These are phyloP conservation scores for Sclerotinia nivalis DNA, from an alignment of 2,329 filamentous ascomycete species.

Conservation along the genomic window DNA sequence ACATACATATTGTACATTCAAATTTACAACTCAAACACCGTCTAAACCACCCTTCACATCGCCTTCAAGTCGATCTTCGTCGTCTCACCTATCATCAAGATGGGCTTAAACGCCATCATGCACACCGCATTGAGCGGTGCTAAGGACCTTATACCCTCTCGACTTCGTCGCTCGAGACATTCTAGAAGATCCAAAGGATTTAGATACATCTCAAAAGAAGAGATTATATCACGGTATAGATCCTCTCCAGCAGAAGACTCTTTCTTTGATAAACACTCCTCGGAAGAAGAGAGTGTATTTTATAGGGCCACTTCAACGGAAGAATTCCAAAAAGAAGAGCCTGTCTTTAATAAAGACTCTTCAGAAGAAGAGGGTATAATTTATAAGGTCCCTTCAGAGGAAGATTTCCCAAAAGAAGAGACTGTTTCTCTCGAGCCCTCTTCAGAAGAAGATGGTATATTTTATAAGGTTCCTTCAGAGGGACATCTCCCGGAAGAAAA, in stretches of 20 bases:
- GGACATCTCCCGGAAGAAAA: background rate
- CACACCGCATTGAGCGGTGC: background rate
- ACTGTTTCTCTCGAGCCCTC: background rate
- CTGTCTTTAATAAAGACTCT: background rate
- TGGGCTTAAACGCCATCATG: background rate
- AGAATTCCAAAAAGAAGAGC: background rate
- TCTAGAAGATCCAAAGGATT: background rate
- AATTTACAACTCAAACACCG: background rate
- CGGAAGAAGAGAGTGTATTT: background rate
- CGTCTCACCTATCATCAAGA: background rate
- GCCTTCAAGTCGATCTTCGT: background rate
- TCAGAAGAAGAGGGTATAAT: background rate
- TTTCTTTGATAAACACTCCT: background rate
- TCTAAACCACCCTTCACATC: background rate
- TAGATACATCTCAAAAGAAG: background rate
- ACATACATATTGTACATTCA: background rate
- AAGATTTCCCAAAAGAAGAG: background rate
- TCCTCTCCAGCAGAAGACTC: too few species aligned
- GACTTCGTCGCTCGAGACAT: conserved; percentile 1
- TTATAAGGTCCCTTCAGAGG: too few species aligned
- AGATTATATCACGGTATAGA: background rate
- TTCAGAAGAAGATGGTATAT: too few species aligned
- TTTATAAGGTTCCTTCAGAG: too few species aligned
- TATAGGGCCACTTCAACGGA: too few species aligned
- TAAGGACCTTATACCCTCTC: background rate